phyloP scores from a whole-genome alignment of 2,329 filamentous ascomycete genomes.

The Coleophoma eucalyptorum region DNA sequence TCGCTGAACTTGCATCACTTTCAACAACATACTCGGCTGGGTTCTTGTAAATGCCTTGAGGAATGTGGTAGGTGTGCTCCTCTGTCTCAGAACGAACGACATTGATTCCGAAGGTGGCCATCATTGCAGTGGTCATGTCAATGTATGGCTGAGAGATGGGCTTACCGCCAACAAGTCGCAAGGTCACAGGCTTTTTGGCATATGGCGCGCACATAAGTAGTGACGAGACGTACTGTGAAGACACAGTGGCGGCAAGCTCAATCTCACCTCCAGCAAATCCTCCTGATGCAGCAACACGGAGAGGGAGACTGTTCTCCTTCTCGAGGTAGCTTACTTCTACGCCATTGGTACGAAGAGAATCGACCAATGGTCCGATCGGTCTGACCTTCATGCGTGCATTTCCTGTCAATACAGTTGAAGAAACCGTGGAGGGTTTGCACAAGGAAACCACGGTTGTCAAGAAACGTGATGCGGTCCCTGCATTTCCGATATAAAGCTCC shows the following conservation, averaged over 20 bases:
- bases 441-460: slow-evolving; percentile 87
- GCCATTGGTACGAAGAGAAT: slow-evolving; percentile 83
- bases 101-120: slow-evolving; percentile 82
- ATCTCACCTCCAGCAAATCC: slow-evolving; percentile 86
- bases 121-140: slow-evolving; percentile 98
- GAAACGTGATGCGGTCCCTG: slow-evolving; percentile 93
- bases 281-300: slow-evolving; percentile 76
- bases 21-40: slow-evolving; percentile 86
- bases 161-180: slow-evolving; percentile 90
- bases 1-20: slow-evolving; percentile 96
- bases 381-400: slow-evolving; percentile 96
- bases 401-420: slow-evolving; percentile 79
- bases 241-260: slow-evolving; percentile 89
- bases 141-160: slow-evolving; percentile 97
- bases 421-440: slow-evolving; percentile 61
- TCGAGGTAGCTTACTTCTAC: slow-evolving; percentile 85
- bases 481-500: slow-evolving; percentile 90
- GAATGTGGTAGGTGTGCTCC: slow-evolving; percentile 90
- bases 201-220: slow-evolving; percentile 96
- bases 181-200: slow-evolving; percentile 86
- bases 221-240: slow-evolving; percentile 98
- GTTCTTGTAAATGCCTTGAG: slow-evolving; percentile 77
- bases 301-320: slow-evolving; percentile 75
- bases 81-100: slow-evolving; percentile 76
- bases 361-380: slow-evolving; percentile 89